phyloP scores from a whole-genome alignment of 2,329 filamentous ascomycete species.

The Ilyonectria mors-panacis region DNA sequence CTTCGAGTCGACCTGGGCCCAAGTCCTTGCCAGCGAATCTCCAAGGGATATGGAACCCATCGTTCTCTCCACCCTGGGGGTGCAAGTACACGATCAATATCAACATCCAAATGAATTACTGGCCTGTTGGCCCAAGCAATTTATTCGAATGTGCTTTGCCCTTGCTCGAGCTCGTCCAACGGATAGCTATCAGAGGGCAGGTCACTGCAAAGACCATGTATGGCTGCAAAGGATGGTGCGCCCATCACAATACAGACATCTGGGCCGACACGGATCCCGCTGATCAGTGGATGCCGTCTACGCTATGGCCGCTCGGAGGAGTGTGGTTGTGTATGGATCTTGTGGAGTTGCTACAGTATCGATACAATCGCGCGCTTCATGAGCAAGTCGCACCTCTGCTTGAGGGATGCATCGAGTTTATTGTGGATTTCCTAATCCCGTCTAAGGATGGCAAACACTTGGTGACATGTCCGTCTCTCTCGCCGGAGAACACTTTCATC shows the following conservation, averaged over 20 bases:
- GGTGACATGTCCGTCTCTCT: slow-evolving; percentile 45
- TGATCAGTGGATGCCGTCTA: slow-evolving; percentile 51
- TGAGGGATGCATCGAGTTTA: slow-evolving; percentile 54
- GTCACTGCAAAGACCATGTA: slow-evolving; percentile 55
- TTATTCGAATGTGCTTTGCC: slow-evolving; percentile 58
- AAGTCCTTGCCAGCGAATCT: slow-evolving; percentile 51
- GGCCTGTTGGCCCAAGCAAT: slow-evolving; percentile 54
- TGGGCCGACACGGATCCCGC: slow-evolving; percentile 57
- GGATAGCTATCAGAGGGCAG: slow-evolving; percentile 47
- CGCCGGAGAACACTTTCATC: slow-evolving; percentile 46
- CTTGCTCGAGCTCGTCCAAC: slow-evolving; percentile 53
- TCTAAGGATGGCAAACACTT: slow-evolving; percentile 46
- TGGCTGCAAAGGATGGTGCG: slow-evolving; percentile 54
- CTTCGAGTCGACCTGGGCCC: slow-evolving; percentile 38
- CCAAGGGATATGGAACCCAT: slow-evolving; percentile 56
- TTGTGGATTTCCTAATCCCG: slow-evolving; percentile 55
- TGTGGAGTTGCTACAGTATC: slow-evolving; percentile 44
- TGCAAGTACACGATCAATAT: slow-evolving; percentile 67
- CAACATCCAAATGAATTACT: slow-evolving; percentile 69
- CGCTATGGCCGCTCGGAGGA: slow-evolving; percentile 46
- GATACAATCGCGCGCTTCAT: slow-evolving; percentile 37
- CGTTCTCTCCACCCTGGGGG: slow-evolving; percentile 57
- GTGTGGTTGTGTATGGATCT: slow-evolving; percentile 45
- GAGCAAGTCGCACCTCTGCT: slow-evolving; percentile 50
- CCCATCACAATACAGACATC: slow-evolving; percentile 58